Base-by-base conservation (phyloP, 257 asterid species). In the Leonotis leonurus region DNA sequence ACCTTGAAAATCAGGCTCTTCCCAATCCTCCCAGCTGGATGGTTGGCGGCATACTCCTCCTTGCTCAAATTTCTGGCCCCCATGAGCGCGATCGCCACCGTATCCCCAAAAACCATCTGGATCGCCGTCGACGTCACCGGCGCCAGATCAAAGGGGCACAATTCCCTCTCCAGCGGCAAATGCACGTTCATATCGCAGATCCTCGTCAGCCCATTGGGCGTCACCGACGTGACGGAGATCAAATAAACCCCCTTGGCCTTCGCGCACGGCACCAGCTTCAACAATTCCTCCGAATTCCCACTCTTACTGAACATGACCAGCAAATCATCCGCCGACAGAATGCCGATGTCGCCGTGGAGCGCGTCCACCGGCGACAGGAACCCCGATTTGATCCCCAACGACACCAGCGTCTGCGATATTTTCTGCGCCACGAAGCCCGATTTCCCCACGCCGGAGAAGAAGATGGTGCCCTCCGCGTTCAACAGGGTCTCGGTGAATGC, bases 321-420 rank as follows among this genome's bases (percentile, higher is more conserved):
- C 69, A 91, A 64, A 77, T 91, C 95, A 8, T 56, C 29, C 22
- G 77, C 5, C 21, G 81, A 77, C 68, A 88, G 50, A 84, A 91
- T 78, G 85, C 95, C 98, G 64, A 91, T 88, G 83, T 91, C 98
- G 13, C 98, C 98, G 61, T 91, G 98, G 8, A 91, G 90, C 24
- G 98, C 95, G 75, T 86, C 98, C 36, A 83, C 84, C 20, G 98
- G 96, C 69, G 97, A 84, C 16, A 91, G 61, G 53, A 86, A 88
- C 56, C 83, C 89, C 35, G 98, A 84, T 73, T 70, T 84, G 8
- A 86, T 77, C n/a, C 96, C 93, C 4, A 91, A 77, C 0, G 98
- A 90, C 30, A 85, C 75, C 49, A 90, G 89, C 6, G 98, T 88
- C 35, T 91, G 98, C 56, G 95, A 83, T 48, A 88, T 90, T 60